Evolutionary conservation across 305 asterid species (phyloP).

Genomic region (Rubia tinctorum): DNA sequence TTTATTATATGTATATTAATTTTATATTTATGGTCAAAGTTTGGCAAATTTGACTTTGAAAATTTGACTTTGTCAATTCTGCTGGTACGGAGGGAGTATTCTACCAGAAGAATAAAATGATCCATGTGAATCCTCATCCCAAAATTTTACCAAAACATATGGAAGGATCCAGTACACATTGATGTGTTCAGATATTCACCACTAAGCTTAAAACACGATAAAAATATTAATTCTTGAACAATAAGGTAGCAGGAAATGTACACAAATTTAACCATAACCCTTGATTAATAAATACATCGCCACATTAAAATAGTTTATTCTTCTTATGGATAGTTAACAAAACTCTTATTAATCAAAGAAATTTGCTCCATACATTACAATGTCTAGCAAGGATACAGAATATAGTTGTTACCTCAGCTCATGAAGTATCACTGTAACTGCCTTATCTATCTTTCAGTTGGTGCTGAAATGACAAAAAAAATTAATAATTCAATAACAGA

Average conservation of each 20-base stretch:
- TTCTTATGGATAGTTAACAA: not conserved
- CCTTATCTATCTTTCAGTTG: conserved; percentile 70
- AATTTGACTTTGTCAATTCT: too few species aligned
- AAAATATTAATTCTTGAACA: not conserved
- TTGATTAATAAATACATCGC: too few species aligned
- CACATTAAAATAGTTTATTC: too few species aligned
- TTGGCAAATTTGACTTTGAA: too few species aligned
- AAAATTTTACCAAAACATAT: not conserved
- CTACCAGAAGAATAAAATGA: not conserved
- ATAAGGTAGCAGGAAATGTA: not conserved
- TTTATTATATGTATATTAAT: too few species aligned
- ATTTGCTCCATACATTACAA: not conserved
- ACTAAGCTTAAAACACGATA: not conserved
- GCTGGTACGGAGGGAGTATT: too few species aligned
- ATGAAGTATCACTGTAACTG: conserved; percentile 19
- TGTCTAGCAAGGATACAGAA: conserved; percentile 6
- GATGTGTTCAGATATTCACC: not conserved
- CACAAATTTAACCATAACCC: too few species aligned
- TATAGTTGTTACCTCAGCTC: conserved; percentile 8
- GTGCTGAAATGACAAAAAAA: conserved; percentile 41
- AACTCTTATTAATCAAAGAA: not conserved
- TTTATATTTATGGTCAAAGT: too few species aligned
- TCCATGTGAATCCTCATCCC: not conserved
- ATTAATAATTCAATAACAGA: conserved; percentile 1
- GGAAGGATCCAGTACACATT: not conserved